Base-by-base conservation (phyloP, 441 rosid genomes). In the Melastoma candidum region DNA sequence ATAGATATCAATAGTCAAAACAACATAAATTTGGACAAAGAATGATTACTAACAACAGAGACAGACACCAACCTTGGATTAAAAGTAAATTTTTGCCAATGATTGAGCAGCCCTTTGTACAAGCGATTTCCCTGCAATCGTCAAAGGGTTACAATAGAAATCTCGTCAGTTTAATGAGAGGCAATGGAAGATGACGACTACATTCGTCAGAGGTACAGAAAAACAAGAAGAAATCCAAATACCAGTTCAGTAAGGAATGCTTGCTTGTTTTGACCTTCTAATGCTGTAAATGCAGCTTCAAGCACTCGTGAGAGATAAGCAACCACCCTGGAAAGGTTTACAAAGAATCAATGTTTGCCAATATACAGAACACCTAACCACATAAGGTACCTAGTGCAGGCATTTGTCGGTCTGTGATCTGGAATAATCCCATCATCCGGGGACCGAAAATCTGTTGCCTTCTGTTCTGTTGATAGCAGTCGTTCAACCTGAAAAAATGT, bases 191-290 rank as follows among this genome's bases (percentile, higher is more conserved):
- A 32, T 2, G 57, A 29, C 41, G 22, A 44, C 11, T 39, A 43
- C 22, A 32, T 22, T 22, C 12, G 57, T 45, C 56, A 14, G 17
- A 26, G 24, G 14, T 24, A 32, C 46, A 39, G 32, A 22, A 36
- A 13, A 52, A 36, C 3, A 44, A 59, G 50, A 47, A 24, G 32
- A 53, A 52, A 53, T 48, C 17, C 47, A 51, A 74, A 45, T 89
- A 94, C 99, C 95, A 94, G 70, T 77, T 94, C 97, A 46, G 95
- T 75, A 59, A 90, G 77, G 81, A 90, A 94, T 25, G 95, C 96
- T 79, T 87, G 99, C 71, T 94, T 94, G 81, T 90, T 94, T 71
- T 83, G 95, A 69, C 97, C 96, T 66, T 94, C 99, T 44, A 90
- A 74, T 44, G 94, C 95, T 49, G 95, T 94, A 77, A 90, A 94